phyloP scores from a whole-genome alignment of 768 basidiomycete genomes.

The Cubamyces lactineus region DNA sequence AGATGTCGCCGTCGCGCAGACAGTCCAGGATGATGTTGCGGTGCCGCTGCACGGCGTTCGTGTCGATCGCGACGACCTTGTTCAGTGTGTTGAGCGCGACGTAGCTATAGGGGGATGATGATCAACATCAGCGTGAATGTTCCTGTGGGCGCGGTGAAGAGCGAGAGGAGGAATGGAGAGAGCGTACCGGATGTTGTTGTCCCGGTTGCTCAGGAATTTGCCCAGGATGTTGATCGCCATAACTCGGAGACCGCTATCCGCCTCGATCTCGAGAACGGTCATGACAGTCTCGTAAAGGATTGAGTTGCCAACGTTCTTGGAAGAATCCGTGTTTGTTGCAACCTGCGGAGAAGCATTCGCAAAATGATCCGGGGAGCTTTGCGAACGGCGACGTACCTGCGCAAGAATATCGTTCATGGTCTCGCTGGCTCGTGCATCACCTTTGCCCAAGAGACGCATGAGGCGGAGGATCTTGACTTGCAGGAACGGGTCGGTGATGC shows the following conservation, averaged over 20 bases:
- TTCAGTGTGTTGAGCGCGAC: slow-evolving; percentile 97
- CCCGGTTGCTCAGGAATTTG: slow-evolving; percentile 95
- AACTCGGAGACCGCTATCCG: slow-evolving; percentile 91
- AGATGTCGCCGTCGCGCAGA: slow-evolving; percentile 98
- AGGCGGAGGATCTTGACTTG: slow-evolving; percentile 93
- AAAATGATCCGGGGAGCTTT: background rate
- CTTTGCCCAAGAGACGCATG: slow-evolving; percentile 84
- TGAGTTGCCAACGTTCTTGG: slow-evolving; percentile 98
- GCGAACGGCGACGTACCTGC: slow-evolving; percentile 55
- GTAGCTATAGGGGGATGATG: slow-evolving; percentile 58
- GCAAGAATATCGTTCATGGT: slow-evolving; percentile 98
- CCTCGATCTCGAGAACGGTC: slow-evolving; percentile 95
- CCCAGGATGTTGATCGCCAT: slow-evolving; percentile 99
- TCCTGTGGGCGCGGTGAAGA: background rate
- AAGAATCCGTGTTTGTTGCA: slow-evolving; percentile 97
- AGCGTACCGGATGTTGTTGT: slow-evolving; percentile 95
- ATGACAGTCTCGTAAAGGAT: slow-evolving; percentile 98
- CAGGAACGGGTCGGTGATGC: slow-evolving; percentile 95
- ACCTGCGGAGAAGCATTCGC: slow-evolving; percentile 54
- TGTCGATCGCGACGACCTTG: slow-evolving; percentile 97
- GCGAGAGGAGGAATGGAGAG: background rate
- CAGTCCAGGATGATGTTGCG: slow-evolving; percentile 99
- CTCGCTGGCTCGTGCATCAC: slow-evolving; percentile 86
- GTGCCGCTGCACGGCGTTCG: slow-evolving; percentile 96
- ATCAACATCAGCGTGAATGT: background rate